Conservation (phyloP, 257 asterid genomes). For the Euphrasia confusa region DNA sequence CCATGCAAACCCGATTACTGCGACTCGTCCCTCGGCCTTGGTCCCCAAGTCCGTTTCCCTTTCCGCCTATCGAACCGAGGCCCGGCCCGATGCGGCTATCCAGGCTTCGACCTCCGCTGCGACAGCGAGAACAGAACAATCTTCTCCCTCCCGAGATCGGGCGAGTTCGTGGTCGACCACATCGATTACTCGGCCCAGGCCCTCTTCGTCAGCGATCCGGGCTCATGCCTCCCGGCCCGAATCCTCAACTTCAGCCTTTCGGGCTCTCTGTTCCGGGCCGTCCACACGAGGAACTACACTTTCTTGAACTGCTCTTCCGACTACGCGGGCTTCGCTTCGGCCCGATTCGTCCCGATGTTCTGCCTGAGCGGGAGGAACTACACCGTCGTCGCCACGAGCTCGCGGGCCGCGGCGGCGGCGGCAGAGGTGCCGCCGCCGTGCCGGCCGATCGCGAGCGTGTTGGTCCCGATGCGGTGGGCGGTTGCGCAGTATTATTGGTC, state of each 20-base stretch:
- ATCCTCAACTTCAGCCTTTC: conserved; percentile 38
- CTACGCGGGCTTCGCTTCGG: conserved; percentile 12
- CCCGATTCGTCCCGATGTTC: conserved; percentile 26
- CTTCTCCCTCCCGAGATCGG: conserved; percentile 58
- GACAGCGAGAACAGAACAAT: conserved; percentile 45
- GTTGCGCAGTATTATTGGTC: conserved; percentile 23
- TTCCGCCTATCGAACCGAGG: conserved; percentile 46
- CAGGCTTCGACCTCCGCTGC: conserved; percentile 71
- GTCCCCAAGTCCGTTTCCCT: conserved; percentile 65
- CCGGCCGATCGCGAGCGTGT: conserved; percentile 23
- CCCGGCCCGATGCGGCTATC: conserved; percentile 48
- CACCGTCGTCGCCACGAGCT: conserved; percentile 37
- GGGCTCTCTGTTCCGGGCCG: conserved; percentile 43
- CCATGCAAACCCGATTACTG: conserved; percentile 51
- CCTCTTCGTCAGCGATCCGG: conserved; percentile 52
- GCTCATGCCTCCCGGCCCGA: conserved; percentile 49
- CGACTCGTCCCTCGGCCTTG: conserved; percentile 24
- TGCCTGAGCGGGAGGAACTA: conserved; percentile 44
- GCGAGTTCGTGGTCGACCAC: conserved; percentile 56
- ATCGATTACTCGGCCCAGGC: conserved; percentile 53
- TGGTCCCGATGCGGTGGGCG: conserved; percentile 31
- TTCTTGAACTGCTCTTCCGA: conserved; percentile 55
- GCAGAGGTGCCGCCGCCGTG: conserved; percentile 33
- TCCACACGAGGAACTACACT: conserved; percentile 26
- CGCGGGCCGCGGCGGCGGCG: conserved; percentile 7